Base-by-base conservation (phyloP, 495 filamentous ascomycete species). In the Viridothelium virens region DNA sequence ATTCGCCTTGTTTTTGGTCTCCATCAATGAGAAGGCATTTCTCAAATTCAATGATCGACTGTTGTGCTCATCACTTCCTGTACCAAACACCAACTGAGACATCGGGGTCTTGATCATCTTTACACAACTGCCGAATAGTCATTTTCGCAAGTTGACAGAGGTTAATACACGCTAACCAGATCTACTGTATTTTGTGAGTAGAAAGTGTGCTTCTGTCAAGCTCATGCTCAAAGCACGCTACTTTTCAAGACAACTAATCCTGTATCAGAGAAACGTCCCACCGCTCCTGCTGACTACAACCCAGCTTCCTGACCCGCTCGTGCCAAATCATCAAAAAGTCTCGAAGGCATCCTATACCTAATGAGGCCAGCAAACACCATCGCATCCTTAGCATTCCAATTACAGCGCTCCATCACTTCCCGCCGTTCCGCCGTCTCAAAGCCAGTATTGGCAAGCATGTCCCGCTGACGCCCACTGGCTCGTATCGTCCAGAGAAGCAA, bases 331-430 rank as follows among this genome's bases (percentile, higher is more conserved):
- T 96, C 92, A 77, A 91, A 91, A 44, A 96, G 82, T 70, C 83
- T 81, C 36, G 85, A 83, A 10, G 86, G 84, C 69, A 97, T 80
- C 67, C 92, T 86, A 76, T 96, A 98, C 74, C 91, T 87, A 71
- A 98, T 84, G 82, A 96, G 87, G 37, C 94, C 92, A 14, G 93
- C 93, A 79, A 96, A 98, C 41, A 95, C 86, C 82, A 93, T 95
- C 65, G 96, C 75, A 77, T 96, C 94, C 72, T 89, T 88, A 62
- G 87, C 91, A 73, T 86, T 89, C 70, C 87, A 83, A 75, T 88
- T 84, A 70, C 96, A 77, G 70, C 87, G 79, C 48, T 87, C 85
- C 31, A 87, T 82, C 76, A 94, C 83, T 65, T 83, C 81, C 65
- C 84, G 81, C 69, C 86, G 87, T 67, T 86, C 87, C 64, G 87